Percentiles rank a stretch among this genome's conserved stretches.
Conservation (phyloP, 805 yeast species). For the Candida rishiriensis region DNA sequence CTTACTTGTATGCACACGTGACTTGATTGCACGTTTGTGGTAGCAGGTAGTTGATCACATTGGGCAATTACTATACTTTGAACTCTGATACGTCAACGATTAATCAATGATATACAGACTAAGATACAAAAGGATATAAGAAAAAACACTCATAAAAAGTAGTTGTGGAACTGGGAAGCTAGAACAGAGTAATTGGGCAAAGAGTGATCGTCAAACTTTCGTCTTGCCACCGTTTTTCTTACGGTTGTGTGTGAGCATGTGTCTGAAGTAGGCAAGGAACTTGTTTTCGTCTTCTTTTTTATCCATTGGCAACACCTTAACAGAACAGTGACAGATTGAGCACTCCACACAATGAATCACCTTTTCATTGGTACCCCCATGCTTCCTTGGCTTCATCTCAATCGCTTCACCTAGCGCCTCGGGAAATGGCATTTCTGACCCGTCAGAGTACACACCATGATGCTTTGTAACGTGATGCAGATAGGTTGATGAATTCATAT, state of each 20-base stretch:
- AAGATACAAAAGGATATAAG: too few relatives aligned
- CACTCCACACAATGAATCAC: constrained; percentile 22
- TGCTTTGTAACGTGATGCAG: constrained; percentile 30
- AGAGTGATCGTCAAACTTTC: too few relatives aligned
- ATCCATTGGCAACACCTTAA: constrained; percentile 19
- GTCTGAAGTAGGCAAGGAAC: constrained; percentile 26
- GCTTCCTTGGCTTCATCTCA: constrained; percentile 13
- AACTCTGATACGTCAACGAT: too few relatives aligned
- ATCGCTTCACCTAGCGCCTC: constrained; percentile 15
- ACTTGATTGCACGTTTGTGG: too few relatives aligned
- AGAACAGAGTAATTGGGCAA: too few relatives aligned
- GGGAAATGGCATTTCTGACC: constrained; percentile 27
- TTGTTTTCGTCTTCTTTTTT: constrained; percentile 16
- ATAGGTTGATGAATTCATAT: constrained; percentile 23
- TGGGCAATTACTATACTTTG: too few relatives aligned
- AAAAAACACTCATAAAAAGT: too few relatives aligned
- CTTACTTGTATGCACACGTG: too few relatives aligned
- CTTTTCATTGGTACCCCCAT: constrained; percentile 10
- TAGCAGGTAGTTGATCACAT: too few relatives aligned
- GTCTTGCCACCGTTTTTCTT: constrained; percentile 12
- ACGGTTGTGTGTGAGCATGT: constrained; percentile 24
- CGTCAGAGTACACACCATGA: constrained; percentile 31
- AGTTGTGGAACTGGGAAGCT: too few relatives aligned
- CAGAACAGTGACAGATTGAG: constrained; percentile 14
- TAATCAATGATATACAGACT: too few relatives aligned